phyloP scores from a whole-genome alignment of 2,329 filamentous ascomycete genomes.

The Alternaria incomplexa region DNA sequence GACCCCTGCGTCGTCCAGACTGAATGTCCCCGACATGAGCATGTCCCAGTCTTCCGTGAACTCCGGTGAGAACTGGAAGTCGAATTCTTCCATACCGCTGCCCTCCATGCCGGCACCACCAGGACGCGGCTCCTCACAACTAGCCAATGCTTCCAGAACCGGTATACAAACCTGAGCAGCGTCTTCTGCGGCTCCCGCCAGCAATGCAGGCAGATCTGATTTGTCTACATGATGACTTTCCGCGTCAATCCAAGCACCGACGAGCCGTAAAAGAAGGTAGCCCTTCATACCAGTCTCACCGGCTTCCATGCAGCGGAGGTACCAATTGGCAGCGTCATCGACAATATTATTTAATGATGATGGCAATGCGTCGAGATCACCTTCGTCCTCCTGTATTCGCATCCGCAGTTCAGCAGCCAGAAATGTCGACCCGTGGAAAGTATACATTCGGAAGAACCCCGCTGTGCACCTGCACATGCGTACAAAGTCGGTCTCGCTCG shows the following conservation, averaged over 20 bases:
- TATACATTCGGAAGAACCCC: constrained; percentile 32
- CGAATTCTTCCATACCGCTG: neutral
- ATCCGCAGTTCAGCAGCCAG: constrained; percentile 30
- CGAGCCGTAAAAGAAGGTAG: constrained; percentile 28
- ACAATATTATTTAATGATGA: constrained; percentile 23
- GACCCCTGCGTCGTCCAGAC: constrained; percentile 5
- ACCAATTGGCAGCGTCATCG: constrained; percentile 29
- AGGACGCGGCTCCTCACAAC: neutral
- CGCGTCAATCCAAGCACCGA: constrained; percentile 30
- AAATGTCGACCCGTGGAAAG: constrained; percentile 29
- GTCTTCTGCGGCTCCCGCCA: constrained; percentile 24
- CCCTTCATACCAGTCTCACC: constrained; percentile 42
- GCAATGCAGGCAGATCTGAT: constrained; percentile 15
- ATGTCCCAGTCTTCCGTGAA: constrained; percentile 25
- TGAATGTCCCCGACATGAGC: constrained; percentile 24
- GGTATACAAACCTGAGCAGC: constrained; percentile 22
- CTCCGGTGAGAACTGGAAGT: constrained; percentile 16
- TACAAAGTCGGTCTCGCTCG: constrained; percentile 16
- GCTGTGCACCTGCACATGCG: constrained; percentile 30
- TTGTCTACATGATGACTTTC: constrained; percentile 16
- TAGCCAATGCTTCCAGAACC: constrained; percentile 27
- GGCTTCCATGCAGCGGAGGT: constrained; percentile 27
- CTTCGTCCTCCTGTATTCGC: constrained; percentile 35
- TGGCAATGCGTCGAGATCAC: constrained; percentile 21
- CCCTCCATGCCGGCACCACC: neutral